Evolutionary conservation across 2,329 filamentous ascomycete genomes (phyloP).

Genomic region (Pseudofabraea citricarpa): DNA sequence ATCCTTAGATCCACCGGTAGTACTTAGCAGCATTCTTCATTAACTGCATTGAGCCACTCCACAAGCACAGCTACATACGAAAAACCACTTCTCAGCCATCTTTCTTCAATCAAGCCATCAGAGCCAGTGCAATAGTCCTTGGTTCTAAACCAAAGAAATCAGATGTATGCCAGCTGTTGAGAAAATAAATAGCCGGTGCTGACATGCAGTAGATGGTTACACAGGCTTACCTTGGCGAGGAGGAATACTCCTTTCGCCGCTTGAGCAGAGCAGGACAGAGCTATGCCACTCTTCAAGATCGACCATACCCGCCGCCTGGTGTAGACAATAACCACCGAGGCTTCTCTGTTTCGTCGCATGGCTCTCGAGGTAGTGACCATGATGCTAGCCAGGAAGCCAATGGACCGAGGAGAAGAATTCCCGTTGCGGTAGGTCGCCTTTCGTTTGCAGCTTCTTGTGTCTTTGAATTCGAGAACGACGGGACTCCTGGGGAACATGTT

Average conservation of each 20-base stretch:
- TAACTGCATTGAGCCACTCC: too few relatives aligned
- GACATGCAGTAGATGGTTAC: constrained; percentile 12
- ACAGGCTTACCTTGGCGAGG: constrained; percentile 18
- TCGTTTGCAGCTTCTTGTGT: constrained; percentile 2
- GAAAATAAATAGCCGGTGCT: not conserved
- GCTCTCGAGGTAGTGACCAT: constrained; percentile 15
- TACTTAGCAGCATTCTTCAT: too few relatives aligned
- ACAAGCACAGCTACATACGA: too few relatives aligned
- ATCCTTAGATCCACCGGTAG: not conserved
- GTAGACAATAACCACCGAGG: constrained; percentile 8
- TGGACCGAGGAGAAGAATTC: constrained; percentile 38
- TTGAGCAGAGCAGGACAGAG: constrained; percentile 16
- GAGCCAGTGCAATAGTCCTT: constrained; percentile 9
- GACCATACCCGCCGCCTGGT: constrained; percentile 14
- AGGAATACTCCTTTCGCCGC: constrained; percentile 20
- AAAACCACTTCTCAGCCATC: too few relatives aligned
- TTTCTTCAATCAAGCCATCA: too few relatives aligned
- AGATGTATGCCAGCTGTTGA: not conserved
- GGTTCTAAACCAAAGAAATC: not conserved
- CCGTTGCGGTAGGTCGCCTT: constrained; percentile 40
- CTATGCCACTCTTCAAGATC: constrained; percentile 23
- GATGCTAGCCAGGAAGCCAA: constrained; percentile 17
- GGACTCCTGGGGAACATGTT: too few relatives aligned
- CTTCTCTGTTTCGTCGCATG: constrained; percentile 13
- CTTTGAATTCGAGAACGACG: too few relatives aligned